Evolutionary conservation across 768 basidiomycete genomes (phyloP).

Genomic region (Lactarius trivialis): DNA sequence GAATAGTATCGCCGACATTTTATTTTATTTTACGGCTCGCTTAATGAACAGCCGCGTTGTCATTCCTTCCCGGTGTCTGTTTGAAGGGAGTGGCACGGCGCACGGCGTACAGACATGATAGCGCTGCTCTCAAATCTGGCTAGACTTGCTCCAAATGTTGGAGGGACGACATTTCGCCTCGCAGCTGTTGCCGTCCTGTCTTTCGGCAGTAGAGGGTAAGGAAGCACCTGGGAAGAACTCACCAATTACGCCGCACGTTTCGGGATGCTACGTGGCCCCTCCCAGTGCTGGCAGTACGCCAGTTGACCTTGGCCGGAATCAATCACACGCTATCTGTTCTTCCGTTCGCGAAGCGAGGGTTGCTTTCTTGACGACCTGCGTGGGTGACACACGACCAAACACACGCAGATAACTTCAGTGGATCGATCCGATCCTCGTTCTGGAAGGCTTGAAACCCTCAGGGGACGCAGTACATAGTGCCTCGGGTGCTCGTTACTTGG

Average conservation of each 20-base stretch:
- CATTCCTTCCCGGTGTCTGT: not conserved
- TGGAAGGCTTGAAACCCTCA: conserved; percentile 1
- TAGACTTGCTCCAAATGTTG: conserved; percentile 5
- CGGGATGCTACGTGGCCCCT: conserved; percentile 17
- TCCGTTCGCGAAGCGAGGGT: conserved; percentile 11
- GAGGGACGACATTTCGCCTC: conserved; percentile 3
- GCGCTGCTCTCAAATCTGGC: conserved; percentile 1
- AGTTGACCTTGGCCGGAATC: conserved; percentile 3
- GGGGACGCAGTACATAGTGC: not conserved
- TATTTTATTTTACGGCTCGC: not conserved
- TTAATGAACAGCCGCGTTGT: not conserved
- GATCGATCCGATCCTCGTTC: conserved; percentile 20
- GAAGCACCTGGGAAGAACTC: conserved; percentile 14
- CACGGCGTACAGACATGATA: not conserved
- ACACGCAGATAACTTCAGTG: not conserved
- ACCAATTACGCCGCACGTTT: conserved; percentile 15
- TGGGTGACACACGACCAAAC: conserved; percentile 1
- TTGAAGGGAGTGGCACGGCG: conserved; percentile 2
- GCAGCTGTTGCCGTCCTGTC: conserved; percentile 1
- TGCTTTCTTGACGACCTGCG: not conserved
- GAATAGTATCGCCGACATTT: not conserved
- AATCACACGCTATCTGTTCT: conserved; percentile 12
- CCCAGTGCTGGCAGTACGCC: conserved; percentile 9
- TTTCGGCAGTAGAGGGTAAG: conserved; percentile 5
- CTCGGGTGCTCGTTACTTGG: conserved; percentile 10